phyloP scores from a whole-genome alignment of 345 rosid species.

The Anastatica hierochuntica region DNA sequence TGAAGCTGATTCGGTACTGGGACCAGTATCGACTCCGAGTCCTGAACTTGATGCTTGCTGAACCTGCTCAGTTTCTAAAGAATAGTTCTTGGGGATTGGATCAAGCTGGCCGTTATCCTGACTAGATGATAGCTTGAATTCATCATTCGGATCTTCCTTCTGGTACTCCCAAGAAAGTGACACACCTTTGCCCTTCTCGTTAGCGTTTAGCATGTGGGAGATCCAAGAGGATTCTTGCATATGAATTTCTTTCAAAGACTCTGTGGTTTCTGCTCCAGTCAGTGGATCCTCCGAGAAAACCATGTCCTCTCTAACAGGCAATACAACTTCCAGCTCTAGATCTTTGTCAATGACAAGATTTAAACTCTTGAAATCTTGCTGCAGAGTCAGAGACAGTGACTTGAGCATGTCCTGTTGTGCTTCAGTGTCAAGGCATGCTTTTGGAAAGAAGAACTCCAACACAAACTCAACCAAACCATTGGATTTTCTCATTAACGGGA shows the following conservation, averaged over 20 bases:
- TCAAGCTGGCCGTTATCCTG: too few species aligned
- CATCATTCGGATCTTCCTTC: conserved; percentile 57
- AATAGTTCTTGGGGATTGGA: too few species aligned
- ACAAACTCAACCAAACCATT: conserved; percentile 67
- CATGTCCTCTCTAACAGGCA: conserved; percentile 29
- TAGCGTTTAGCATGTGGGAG: conserved; percentile 50
- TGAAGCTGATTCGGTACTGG: too few species aligned
- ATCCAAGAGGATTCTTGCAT: conserved; percentile 54
- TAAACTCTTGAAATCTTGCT: conserved; percentile 40
- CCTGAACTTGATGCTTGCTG: too few species aligned
- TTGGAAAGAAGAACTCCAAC: conserved; percentile 89
- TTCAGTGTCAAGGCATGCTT: conserved; percentile 45
- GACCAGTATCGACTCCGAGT: too few species aligned
- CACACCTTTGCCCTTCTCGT: conserved; percentile 50
- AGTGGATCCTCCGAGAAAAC: conserved; percentile 24
- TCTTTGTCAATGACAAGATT: conserved; percentile 46
- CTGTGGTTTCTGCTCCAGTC: conserved; percentile 11
- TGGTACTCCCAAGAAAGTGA: conserved; percentile 53
- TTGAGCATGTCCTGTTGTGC: conserved; percentile 59
- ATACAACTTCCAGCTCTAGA: conserved; percentile 37
- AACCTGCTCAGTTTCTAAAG: too few species aligned
- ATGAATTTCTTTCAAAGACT: conserved; percentile 34
- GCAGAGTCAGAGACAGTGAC: conserved; percentile 38
- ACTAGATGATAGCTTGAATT: conserved; percentile 45
- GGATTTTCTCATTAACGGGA: conserved; percentile 60